Evolutionary conservation across 179 eudicot species (phyloP), one percentile per base, ranked within the genome.

Genomic region (Vitellaria paradoxa): DNA sequence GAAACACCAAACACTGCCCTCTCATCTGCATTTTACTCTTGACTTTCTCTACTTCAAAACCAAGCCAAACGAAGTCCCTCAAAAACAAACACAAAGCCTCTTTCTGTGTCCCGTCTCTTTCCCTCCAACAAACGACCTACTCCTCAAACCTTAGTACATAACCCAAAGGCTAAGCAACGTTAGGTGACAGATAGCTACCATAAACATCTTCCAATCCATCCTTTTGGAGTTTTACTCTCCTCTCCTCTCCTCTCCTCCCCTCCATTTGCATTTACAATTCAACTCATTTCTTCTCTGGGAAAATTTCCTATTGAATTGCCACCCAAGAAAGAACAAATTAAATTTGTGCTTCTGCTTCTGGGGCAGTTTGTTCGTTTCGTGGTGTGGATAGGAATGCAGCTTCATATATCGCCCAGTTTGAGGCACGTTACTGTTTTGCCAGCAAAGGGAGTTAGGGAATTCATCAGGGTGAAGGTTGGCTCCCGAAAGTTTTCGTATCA

Each of bases 341-440:
- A 30, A 30, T 30, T 30, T 30, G 37, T 30, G 37, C 37, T 30
- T 30, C 37, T 30, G 37, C 37, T 30, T 1, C 37, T 30, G 37
- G 37, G 37, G 1, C 37, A 30, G 37, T 30, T 30, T 30, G 37
- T 30, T 30, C 2, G 37, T 30, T 17, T 12, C 7, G 55, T 7
- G 55, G 55, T 12, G 37, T 30, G 37, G 37, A 50, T 12, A 50
- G 12, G 55, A 50, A 95, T 95, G 97, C 93, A 95, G 92, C 97
- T 93, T 50, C 97, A 93, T 62, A 91, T 95, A 75, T 95, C 99
- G 55, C 97, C 99, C 11, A 95, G 99, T 76, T 79, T 95, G 86
- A 84, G 99, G 86, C 99, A 93, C 78, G 93, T 95, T 0, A 95
- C 97, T 0, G 89, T 95, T 47, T 77, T 91, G 79, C 95, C 91